Evolutionary conservation across 768 basidiomycete species (phyloP).

Genomic region (Trichaptum fuscoviolaceum): DNA sequence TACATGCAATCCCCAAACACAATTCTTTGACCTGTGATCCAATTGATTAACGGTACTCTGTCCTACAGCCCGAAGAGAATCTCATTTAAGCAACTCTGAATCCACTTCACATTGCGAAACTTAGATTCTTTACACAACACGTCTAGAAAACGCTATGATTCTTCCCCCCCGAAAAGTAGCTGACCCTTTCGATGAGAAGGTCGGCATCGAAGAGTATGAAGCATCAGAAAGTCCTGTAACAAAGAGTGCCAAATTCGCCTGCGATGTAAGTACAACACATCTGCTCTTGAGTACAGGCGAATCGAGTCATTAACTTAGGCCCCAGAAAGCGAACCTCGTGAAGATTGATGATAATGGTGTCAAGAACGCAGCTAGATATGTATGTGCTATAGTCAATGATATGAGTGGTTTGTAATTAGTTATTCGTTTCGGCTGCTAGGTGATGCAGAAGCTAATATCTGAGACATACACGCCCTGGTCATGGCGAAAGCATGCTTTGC

Average conservation of each 20-base stretch:
- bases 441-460: constrained; percentile 47
- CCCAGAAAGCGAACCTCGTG: constrained; percentile 56
- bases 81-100: not conserved
- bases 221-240: constrained; percentile 50
- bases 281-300: constrained; percentile 4
- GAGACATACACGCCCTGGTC: constrained; percentile 75
- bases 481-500: constrained; percentile 75
- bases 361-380: constrained; percentile 59
- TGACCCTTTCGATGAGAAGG: not conserved
- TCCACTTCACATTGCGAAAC: not conserved
- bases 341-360: constrained; percentile 57
- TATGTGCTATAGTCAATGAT: constrained; percentile 23
- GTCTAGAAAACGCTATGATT: not conserved
- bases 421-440: constrained; percentile 36
- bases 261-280: constrained; percentile 37
- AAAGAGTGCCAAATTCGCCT: constrained; percentile 49
- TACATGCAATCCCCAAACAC: no score
- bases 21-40: no score
- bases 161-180: not conserved
- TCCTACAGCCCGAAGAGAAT: not conserved
- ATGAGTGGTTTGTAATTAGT: constrained; percentile 6
- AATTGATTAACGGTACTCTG: no score
- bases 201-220: not conserved
- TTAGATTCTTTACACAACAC: not conserved
- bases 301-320: constrained; percentile 8